Conservation (phyloP, 495 filamentous ascomycete genomes). For the Sporormia fimetaria region DNA sequence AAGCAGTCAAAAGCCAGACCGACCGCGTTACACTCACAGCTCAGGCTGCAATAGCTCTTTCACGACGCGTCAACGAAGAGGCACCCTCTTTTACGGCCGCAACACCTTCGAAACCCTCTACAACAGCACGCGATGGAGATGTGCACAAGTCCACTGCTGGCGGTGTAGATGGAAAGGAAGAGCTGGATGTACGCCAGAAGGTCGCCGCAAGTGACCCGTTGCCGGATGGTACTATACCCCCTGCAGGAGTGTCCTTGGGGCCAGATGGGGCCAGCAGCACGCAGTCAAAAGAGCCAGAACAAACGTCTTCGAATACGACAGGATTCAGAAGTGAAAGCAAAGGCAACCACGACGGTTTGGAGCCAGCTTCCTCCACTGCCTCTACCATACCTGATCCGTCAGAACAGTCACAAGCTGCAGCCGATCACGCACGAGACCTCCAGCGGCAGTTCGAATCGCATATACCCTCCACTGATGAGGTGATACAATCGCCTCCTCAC, state of each 20-base stretch:
- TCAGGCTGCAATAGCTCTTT: constrained; percentile 50
- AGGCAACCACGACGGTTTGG: constrained; percentile 16
- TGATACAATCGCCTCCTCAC: constrained; percentile 23
- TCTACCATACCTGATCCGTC: constrained; percentile 27
- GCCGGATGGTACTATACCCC: constrained; percentile 38
- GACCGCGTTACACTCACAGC: constrained; percentile 53
- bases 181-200: constrained; percentile 36
- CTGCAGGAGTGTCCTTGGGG: constrained; percentile 13
- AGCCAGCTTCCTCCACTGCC: constrained; percentile 26
- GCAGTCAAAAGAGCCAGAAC: too few species aligned
- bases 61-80: constrained; percentile 44
- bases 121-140: constrained; percentile 17
- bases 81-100: constrained; percentile 22
- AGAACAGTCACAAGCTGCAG: constrained; percentile 19
- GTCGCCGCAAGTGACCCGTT: constrained; percentile 32
- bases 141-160: too few species aligned
- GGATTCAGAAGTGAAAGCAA: too few species aligned
- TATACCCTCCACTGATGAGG: constrained; percentile 41
- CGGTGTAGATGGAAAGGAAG: too few species aligned
- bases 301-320: too few species aligned
- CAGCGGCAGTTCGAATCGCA: constrained; percentile 45
- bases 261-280: constrained; percentile 16
- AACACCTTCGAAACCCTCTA: constrained; percentile 16
- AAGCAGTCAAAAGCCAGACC: constrained; percentile 51
- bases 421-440: constrained; percentile 35